Percentiles rank a stretch among this genome's conserved stretches.
These are phyloP conservation scores for Pythium brassicae DNA, from an alignment of 352 stramenopile species.

Conservation along the genomic window DNA sequence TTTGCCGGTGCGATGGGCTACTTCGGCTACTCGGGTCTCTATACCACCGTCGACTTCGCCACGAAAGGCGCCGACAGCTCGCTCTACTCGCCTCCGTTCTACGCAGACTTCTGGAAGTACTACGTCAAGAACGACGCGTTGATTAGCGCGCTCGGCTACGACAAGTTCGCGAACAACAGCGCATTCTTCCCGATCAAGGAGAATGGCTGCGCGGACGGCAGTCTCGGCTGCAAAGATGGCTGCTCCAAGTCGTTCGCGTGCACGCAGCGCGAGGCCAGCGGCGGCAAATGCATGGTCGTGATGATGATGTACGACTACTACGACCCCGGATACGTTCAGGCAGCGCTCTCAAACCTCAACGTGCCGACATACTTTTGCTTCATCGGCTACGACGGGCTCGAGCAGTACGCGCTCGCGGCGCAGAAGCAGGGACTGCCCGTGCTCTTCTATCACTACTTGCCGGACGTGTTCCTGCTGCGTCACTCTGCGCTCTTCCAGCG, in stretches of 20 bases:
- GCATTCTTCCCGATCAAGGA: conserved; percentile 26
- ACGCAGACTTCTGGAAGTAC: conserved; percentile 44
- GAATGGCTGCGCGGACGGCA: conserved; percentile 26
- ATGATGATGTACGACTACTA: conserved; percentile 40
- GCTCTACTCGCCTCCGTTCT: conserved; percentile 18
- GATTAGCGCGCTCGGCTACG: conserved; percentile 24
- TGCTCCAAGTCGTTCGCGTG: conserved; percentile 45
- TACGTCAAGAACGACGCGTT: conserved; percentile 36
- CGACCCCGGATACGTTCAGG: conserved; percentile 42
- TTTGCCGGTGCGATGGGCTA: conserved; percentile 29
- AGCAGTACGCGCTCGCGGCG: conserved; percentile 27
- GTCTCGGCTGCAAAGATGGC: conserved; percentile 36
- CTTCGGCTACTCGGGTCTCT: conserved; percentile 36
- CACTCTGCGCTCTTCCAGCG: conserved; percentile 36
- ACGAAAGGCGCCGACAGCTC: conserved; percentile 8
- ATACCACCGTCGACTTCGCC: conserved; percentile 40
- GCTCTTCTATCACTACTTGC: conserved; percentile 55
- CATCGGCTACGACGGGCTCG: conserved; percentile 31
- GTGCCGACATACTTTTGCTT: conserved; percentile 70
- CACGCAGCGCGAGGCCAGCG: conserved; percentile 22
- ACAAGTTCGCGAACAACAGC: conserved; percentile 19
- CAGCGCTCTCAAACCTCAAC: conserved; percentile 35
- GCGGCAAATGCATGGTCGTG: conserved; percentile 40
- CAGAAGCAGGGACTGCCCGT: conserved; percentile 20
- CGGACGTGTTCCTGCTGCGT: conserved; percentile 37